Conservation (phyloP, 2,329 filamentous ascomycete genomes). For the Chaetomiaceae sp. region DNA sequence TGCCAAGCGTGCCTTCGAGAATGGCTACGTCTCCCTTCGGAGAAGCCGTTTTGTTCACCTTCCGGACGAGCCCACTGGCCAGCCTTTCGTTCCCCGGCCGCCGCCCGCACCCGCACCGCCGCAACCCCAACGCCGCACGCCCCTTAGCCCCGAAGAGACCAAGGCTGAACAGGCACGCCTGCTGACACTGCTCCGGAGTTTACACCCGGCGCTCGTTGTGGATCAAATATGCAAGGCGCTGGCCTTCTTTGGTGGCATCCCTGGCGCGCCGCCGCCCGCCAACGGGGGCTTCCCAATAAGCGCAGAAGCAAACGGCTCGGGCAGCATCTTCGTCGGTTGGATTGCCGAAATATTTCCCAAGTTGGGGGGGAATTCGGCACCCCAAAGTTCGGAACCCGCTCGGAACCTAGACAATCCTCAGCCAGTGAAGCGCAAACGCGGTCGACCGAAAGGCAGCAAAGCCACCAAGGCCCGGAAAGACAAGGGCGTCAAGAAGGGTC, state of each 20-base stretch:
- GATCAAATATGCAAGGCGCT: slow-evolving; percentile 60
- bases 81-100: slow-evolving; percentile 16
- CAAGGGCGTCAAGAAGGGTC: slow-evolving; percentile 48
- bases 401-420: slow-evolving; percentile 19
- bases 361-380: slow-evolving; percentile 27
- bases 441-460: slow-evolving; percentile 55
- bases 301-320: slow-evolving; percentile 51
- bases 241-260: slow-evolving; percentile 59
- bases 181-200: slow-evolving; percentile 50
- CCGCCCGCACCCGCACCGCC: slow-evolving; percentile 7
- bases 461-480: slow-evolving; percentile 44
- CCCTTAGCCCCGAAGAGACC: slow-evolving; percentile 43
- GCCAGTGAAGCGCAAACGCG: slow-evolving; percentile 42
- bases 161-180: slow-evolving; percentile 58
- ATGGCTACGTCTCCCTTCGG: slow-evolving; percentile 49
- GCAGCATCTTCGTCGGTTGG: slow-evolving; percentile 57
- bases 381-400: slow-evolving; percentile 27
- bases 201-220: slow-evolving; percentile 54
- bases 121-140: slow-evolving; percentile 12
- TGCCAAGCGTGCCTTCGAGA: slow-evolving; percentile 51
- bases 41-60: slow-evolving; percentile 38
- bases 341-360: slow-evolving; percentile 59
- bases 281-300: slow-evolving; percentile 53
- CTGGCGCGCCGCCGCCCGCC: slow-evolving; percentile 48
- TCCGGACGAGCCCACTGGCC: slow-evolving; percentile 25